Percentiles rank a stretch among this genome's conserved stretches.
Evolutionary conservation across 208 protist species (phyloP).

Genomic region (Trichomonas tenax): DNA sequence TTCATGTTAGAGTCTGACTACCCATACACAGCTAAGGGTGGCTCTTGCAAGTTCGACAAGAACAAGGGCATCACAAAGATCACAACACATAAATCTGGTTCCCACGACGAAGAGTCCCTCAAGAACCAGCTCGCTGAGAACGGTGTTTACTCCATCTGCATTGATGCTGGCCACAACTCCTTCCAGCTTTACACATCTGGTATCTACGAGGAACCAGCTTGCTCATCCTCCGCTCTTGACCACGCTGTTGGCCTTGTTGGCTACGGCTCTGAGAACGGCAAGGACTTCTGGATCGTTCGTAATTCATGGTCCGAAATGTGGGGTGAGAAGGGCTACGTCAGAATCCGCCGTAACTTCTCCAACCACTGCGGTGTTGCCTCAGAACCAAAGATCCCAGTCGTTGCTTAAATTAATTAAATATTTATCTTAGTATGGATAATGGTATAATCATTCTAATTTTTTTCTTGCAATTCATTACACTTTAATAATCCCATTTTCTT

Average conservation of each 20-base stretch:
- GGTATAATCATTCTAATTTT: too few species aligned
- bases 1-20: background rate
- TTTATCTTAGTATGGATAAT: too few species aligned
- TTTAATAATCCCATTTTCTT: too few species aligned
- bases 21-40: background rate
- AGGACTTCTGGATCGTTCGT: constrained; percentile 29
- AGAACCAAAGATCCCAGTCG: background rate
- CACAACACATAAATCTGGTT: background rate
- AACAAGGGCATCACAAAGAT: background rate
- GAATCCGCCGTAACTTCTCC: constrained; percentile 9
- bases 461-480: too few species aligned
- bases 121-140: background rate
- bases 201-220: constrained; percentile 31
- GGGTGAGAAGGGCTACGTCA: constrained; percentile 39
- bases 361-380: constrained; percentile 24
- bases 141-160: background rate
- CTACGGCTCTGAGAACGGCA: background rate
- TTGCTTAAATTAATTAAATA: background rate
- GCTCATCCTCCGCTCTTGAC: constrained; percentile 25
- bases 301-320: constrained; percentile 38
- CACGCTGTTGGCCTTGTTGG: constrained; percentile 29
- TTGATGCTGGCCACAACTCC: background rate
- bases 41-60: background rate
- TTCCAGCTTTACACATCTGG: constrained; percentile 35
- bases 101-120: background rate